A percentile compares a stretch with the other conserved stretches of the same genome.
phyloP scores from a whole-genome alignment of 345 rosid genomes.

The thale cress (Arabidopsis thaliana) region TAIR10.1 NC_003070.9:11181501-11182000 shows the following conservation, averaged over 20 bases:
- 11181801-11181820: conserved; percentile 31
- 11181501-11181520: no score
- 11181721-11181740: not conserved
- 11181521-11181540: not conserved
- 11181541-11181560: not conserved
- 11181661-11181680: not conserved
- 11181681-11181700: not conserved
- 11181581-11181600: not conserved
- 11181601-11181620: not conserved
- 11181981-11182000: conserved; percentile 42
- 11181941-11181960: conserved; percentile 24
- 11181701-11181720: not conserved
- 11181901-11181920: conserved; percentile 19
- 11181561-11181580: not conserved
- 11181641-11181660: not conserved
- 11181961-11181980: conserved; percentile 29
- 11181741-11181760: not conserved
- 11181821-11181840: conserved; percentile 15
- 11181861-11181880: conserved; percentile 2
- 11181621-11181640: not conserved
- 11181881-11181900: not conserved
- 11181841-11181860: conserved; percentile 2
- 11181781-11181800: conserved; percentile 50
- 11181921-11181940: conserved; percentile 22
- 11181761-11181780: conserved; percentile 55